These are phyloP conservation scores for Enterocytospora artemiae DNA, from an alignment of 371 early-diverging fungal species.

Conservation along the genomic window DNA sequence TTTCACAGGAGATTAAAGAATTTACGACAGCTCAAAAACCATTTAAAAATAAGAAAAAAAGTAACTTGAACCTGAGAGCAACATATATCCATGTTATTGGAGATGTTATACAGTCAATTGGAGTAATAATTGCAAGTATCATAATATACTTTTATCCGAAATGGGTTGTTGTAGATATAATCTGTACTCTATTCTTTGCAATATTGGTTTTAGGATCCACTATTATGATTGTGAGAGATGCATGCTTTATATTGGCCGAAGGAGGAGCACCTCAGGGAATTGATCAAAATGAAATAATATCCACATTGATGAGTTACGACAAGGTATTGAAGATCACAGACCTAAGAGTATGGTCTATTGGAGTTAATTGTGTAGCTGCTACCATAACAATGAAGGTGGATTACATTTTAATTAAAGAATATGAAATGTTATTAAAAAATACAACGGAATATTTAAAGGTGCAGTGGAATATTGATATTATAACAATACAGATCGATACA, in stretches of 20 bases:
- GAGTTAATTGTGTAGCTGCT: constrained; percentile 33
- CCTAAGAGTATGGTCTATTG: constrained; percentile 44
- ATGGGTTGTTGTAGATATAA: constrained; percentile 65
- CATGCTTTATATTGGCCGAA: constrained; percentile 70
- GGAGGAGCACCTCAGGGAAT: constrained; percentile 33
- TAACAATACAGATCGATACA: constrained; percentile 48
- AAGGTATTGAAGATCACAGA: constrained; percentile 30
- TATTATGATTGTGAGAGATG: constrained; percentile 64
- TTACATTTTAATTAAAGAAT: constrained; percentile 36
- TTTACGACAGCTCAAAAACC: too few species aligned
- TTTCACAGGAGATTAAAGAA: too few species aligned
- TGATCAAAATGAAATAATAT: constrained; percentile 20
- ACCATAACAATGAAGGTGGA: constrained; percentile 28
- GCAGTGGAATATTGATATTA: constrained; percentile 24
- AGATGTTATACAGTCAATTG: constrained; percentile 70
- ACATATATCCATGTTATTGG: constrained; percentile 77
- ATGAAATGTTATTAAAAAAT: constrained; percentile 34
- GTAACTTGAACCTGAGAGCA: constrained; percentile 66
- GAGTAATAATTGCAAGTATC: constrained; percentile 71
- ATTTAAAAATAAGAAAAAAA: constrained; percentile 21
- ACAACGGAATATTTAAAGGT: constrained; percentile 21
- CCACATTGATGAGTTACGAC: constrained; percentile 18
- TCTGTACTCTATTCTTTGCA: constrained; percentile 73
- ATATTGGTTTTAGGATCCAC: constrained; percentile 68
- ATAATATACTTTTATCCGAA: constrained; percentile 67